Percentiles rank a stretch among this genome's conserved stretches.
These are phyloP conservation scores for Ramularia endophylla DNA, from an alignment of 2,329 filamentous ascomycete species.

Conservation along the genomic window DNA sequence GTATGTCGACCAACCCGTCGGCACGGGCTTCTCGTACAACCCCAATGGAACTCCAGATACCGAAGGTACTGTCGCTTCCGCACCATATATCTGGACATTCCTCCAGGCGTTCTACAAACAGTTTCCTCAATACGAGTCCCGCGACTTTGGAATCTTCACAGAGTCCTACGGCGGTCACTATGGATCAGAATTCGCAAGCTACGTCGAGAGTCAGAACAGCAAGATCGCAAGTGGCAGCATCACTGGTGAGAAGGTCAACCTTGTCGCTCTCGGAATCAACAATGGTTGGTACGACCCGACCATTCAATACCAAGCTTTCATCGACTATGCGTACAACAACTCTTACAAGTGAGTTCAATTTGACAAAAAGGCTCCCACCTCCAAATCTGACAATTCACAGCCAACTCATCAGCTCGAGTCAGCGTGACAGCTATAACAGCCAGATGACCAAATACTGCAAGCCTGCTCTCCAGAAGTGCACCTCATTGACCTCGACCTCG, in stretches of 20 bases:
- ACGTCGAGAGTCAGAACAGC: conserved; percentile 35
- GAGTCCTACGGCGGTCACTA: conserved; percentile 21
- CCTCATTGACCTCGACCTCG: conserved; percentile 21
- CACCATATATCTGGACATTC: conserved; percentile 51
- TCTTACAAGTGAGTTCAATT: conserved; percentile 29
- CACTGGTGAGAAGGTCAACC: conserved; percentile 8
- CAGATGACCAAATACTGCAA: conserved; percentile 44
- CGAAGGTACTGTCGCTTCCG: conserved; percentile 42
- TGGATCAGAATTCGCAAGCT: conserved; percentile 20
- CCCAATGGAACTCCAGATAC: conserved; percentile 22
- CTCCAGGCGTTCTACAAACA: conserved; percentile 42
- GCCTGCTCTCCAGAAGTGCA: conserved; percentile 37
- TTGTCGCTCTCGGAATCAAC: conserved; percentile 52
- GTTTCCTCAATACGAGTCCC: conserved; percentile 21
- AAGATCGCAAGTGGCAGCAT: conserved; percentile 6
- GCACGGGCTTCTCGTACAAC: conserved; percentile 50
- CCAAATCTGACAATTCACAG: neutral
- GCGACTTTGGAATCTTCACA: neutral
- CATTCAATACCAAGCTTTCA: conserved; percentile 36
- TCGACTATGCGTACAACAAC: conserved; percentile 31
- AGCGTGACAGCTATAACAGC: conserved; percentile 52
- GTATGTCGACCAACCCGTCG: conserved; percentile 54
- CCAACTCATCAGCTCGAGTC: conserved; percentile 43
- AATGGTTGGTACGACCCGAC: conserved; percentile 52
- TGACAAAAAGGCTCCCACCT: too few species aligned